A percentile compares a stretch with the other conserved stretches of the same genome.
These are phyloP conservation scores for Sporothrix euskadiensis DNA, from an alignment of 2,329 filamentous ascomycete genomes.

Conservation along the genomic window DNA sequence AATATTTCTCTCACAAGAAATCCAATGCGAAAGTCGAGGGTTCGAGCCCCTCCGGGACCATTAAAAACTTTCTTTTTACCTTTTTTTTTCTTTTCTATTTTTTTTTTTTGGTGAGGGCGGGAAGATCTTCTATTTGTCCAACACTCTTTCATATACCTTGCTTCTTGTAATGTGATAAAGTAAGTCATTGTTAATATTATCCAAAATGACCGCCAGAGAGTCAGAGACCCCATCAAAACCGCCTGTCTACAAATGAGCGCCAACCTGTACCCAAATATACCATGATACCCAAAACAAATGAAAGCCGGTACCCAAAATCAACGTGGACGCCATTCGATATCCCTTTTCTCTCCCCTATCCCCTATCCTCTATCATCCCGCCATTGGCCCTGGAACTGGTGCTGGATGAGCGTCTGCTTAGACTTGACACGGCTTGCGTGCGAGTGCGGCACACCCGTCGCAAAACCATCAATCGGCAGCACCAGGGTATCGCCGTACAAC, in stretches of 20 bases:
- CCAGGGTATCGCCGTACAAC: constrained; percentile 33
- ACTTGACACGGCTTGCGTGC: constrained; percentile 22
- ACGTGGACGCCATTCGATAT: not conserved
- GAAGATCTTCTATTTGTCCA: not conserved
- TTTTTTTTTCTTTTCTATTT: not conserved
- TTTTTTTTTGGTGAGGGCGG: not conserved
- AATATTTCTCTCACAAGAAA: constrained; percentile 30
- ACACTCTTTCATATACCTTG: not conserved
- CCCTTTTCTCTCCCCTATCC: not conserved
- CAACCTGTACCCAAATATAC: not conserved
- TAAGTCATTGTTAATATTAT: not conserved
- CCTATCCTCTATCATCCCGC: constrained; percentile 23
- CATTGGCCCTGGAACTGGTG: constrained; percentile 32
- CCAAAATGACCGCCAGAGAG: not conserved
- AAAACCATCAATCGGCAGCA: constrained; percentile 35
- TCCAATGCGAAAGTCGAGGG: constrained; percentile 34
- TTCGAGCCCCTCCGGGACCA: constrained; percentile 35
- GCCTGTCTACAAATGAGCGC: not conserved
- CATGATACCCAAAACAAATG: not conserved
- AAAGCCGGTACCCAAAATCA: not conserved
- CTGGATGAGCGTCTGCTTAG: constrained; percentile 22
- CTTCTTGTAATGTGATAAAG: not conserved
- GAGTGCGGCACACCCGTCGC: constrained; percentile 34
- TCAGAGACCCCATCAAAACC: not conserved
- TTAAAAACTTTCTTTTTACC: constrained; percentile 3